These are phyloP conservation scores for Pseudogymnoascus verrucosus DNA, from an alignment of 2,329 filamentous ascomycete species.

Conservation along the genomic window DNA sequence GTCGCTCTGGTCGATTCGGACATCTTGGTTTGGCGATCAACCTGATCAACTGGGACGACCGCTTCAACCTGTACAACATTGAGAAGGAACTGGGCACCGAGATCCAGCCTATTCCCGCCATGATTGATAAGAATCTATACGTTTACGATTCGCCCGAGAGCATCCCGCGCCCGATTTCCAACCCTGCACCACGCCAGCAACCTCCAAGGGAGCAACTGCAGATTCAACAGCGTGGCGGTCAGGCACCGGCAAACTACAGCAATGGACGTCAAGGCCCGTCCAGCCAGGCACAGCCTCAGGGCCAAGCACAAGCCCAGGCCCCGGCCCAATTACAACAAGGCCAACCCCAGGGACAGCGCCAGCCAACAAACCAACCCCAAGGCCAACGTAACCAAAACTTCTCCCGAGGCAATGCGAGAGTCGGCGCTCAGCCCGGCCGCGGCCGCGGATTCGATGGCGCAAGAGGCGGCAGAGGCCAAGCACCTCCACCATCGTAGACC, in stretches of 20 bases:
- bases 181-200: slow-evolving; percentile 29
- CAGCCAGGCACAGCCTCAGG: slow-evolving; percentile 21
- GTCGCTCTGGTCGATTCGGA: slow-evolving; percentile 92
- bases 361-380: slow-evolving; percentile 15
- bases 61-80: slow-evolving; percentile 98
- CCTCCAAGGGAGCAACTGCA: slow-evolving; percentile 20
- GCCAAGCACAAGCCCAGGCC: slow-evolving; percentile 18
- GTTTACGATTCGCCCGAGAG: slow-evolving; percentile 95
- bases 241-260: slow-evolving; percentile 20
- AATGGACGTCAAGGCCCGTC: slow-evolving; percentile 23
- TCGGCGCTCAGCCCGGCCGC: slow-evolving; percentile 17
- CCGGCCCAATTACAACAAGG: slow-evolving; percentile 10
- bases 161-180: slow-evolving; percentile 75
- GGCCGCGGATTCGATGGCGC: slow-evolving; percentile 25
- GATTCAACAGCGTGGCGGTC: slow-evolving; percentile 16
- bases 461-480: slow-evolving; percentile 26
- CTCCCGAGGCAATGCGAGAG: slow-evolving; percentile 22
- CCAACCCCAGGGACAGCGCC: neutral
- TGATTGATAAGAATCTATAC: slow-evolving; percentile 96
- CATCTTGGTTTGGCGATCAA: slow-evolving; percentile 97
- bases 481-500: slow-evolving; percentile 23
- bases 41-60: slow-evolving; percentile 98
- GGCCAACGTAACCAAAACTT: slow-evolving; percentile 23
- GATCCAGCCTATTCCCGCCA: slow-evolving; percentile 89
- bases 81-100: slow-evolving; percentile 95